Conservation (phyloP, 2,329 filamentous ascomycete species). For the Ophiostoma angusticollis region DNA sequence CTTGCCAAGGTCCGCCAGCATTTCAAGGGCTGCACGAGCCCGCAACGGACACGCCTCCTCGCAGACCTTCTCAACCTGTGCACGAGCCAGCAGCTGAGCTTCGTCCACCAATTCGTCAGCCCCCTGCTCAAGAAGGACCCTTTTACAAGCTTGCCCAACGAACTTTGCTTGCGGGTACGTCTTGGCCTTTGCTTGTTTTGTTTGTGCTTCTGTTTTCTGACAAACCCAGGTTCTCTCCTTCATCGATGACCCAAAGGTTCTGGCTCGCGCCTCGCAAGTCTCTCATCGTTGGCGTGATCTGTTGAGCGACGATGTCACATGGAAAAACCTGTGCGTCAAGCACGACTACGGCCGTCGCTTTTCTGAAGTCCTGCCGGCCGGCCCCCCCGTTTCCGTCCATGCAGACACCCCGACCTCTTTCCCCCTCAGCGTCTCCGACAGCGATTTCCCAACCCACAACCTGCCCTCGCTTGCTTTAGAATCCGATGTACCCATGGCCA, state of each 20-base stretch:
- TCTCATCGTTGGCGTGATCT: slow-evolving; percentile 88
- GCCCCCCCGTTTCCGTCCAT: slow-evolving; percentile 18
- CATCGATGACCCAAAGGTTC: slow-evolving; percentile 89
- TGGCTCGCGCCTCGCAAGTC: slow-evolving; percentile 91
- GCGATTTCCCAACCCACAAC: slow-evolving; percentile 6
- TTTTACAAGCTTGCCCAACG: slow-evolving; percentile 81
- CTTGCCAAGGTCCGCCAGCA: slow-evolving; percentile 66
- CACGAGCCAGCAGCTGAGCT: slow-evolving; percentile 88
- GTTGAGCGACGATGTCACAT: slow-evolving; percentile 91
- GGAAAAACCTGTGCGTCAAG: slow-evolving; percentile 94
- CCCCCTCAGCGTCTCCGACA: slow-evolving; percentile 21
- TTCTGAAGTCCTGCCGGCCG: slow-evolving; percentile 34
- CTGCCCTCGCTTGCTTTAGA: slow-evolving; percentile 23
- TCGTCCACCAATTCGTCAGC: slow-evolving; percentile 91
- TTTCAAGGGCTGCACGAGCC: slow-evolving; percentile 64
- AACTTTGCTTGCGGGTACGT: slow-evolving; percentile 75
- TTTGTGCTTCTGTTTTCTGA: not conserved
- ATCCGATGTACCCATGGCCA: slow-evolving; percentile 21
- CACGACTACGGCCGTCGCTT: slow-evolving; percentile 65
- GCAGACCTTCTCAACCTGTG: slow-evolving; percentile 86
- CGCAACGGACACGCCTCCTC: slow-evolving; percentile 67
- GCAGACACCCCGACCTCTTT: slow-evolving; percentile 20
- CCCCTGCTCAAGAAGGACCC: slow-evolving; percentile 92
- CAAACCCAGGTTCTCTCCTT: slow-evolving; percentile 69
- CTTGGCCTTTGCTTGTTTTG: not conserved